phyloP scores from a whole-genome alignment of 371 early-diverging fungal species.

The Phascolomyces articulosus region DNA sequence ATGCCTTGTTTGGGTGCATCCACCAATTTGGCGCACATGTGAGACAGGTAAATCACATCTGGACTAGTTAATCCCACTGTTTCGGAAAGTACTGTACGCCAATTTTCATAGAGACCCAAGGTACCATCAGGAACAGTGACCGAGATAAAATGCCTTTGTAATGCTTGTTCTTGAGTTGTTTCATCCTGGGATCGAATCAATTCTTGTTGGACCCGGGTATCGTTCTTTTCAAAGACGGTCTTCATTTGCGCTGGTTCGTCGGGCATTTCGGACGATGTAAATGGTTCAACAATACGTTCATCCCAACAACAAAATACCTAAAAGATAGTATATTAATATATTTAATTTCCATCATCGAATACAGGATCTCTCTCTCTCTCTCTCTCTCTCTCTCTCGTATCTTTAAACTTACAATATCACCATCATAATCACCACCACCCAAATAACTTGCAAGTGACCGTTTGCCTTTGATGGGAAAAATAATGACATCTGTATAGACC shows the following conservation, averaged over 20 bases:
- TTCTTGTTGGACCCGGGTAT: slow-evolving; percentile 20
- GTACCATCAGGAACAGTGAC: slow-evolving; percentile 35
- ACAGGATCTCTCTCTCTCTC: too few relatives aligned
- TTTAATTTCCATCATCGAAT: background rate
- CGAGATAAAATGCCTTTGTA: slow-evolving; percentile 36
- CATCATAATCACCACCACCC: slow-evolving; percentile 60
- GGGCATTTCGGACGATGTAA: slow-evolving; percentile 23
- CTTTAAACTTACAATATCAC: slow-evolving; percentile 44
- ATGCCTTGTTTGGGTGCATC: slow-evolving; percentile 58
- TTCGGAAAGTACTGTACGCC: slow-evolving; percentile 43
- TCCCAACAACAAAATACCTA: slow-evolving; percentile 61
- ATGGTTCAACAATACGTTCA: slow-evolving; percentile 41
- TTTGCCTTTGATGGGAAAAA: slow-evolving; percentile 44
- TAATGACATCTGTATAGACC: slow-evolving; percentile 46
- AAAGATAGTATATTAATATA: background rate
- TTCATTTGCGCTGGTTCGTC: slow-evolving; percentile 18
- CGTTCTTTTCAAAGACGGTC: slow-evolving; percentile 36
- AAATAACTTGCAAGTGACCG: slow-evolving; percentile 46
- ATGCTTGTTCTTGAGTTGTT: slow-evolving; percentile 13
- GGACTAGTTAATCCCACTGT: slow-evolving; percentile 29
- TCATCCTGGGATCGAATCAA: background rate
- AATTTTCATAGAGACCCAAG: slow-evolving; percentile 44
- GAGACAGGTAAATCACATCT: slow-evolving; percentile 44
- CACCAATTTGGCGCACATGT: slow-evolving; percentile 50
- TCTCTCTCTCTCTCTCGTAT: too few relatives aligned